Percentiles rank a stretch among this genome's conserved stretches.
These are phyloP conservation scores for Dryas drummondii DNA, from an alignment of 306 rosid species.

Conservation along the genomic window DNA sequence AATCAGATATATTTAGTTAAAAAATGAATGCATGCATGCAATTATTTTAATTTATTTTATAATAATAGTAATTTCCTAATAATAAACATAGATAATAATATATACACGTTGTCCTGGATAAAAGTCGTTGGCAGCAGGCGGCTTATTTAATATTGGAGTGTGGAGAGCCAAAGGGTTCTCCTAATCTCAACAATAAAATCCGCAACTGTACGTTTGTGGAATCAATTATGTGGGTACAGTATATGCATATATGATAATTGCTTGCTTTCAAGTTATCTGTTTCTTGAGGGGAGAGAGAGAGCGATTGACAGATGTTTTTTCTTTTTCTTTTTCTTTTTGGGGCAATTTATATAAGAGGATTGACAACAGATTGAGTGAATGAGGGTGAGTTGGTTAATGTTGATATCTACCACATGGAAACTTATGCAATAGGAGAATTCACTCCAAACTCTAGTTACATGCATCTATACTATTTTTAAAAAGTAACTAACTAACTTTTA, in stretches of 20 bases:
- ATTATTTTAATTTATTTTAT: not conserved
- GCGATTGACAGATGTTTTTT: not conserved
- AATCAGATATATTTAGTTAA: not conserved
- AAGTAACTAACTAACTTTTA: too few relatives aligned
- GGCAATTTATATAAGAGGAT: not conserved
- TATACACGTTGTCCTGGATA: not conserved
- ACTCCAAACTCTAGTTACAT: not conserved
- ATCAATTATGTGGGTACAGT: not conserved
- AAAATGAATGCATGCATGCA: not conserved
- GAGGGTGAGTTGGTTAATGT: constrained; percentile 31
- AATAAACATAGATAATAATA: too few relatives aligned
- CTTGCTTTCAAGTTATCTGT: constrained; percentile 25
- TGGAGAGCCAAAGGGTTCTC: constrained; percentile 5
- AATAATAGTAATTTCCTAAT: not conserved
- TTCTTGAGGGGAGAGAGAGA: constrained; percentile 19
- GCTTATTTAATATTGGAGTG: constrained; percentile 9
- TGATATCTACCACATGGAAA: constrained; percentile 39
- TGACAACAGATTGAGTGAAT: not conserved
- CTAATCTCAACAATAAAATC: constrained; percentile 29
- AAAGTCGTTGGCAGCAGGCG: constrained; percentile 18
- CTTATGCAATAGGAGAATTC: constrained; percentile 12
- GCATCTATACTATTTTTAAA: not conserved
- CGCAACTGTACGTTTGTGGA: constrained; percentile 9
- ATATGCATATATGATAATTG: not conserved
- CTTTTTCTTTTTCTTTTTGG: too few relatives aligned